A percentile compares a stretch with the other conserved stretches of the same genome.
Evolutionary conservation across 805 yeast species (phyloP).

Genomic region (Lipomyces oligophaga): DNA sequence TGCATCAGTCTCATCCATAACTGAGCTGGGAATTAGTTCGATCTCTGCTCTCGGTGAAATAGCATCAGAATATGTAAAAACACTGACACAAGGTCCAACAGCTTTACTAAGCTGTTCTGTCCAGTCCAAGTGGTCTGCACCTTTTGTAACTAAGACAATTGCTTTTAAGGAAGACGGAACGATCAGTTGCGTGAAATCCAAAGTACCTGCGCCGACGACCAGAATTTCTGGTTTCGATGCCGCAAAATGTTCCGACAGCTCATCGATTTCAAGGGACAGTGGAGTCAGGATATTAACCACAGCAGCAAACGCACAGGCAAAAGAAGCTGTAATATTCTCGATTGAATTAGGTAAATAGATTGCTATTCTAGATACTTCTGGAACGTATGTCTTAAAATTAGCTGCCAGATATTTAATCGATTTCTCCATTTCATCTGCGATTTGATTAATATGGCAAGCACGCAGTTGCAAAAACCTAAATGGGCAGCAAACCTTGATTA

Average conservation of each 20-base stretch:
- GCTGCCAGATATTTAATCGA: slow-evolving; percentile 9
- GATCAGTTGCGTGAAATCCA: slow-evolving; percentile 14
- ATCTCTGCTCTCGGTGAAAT: neutral
- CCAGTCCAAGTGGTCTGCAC: slow-evolving; percentile 15
- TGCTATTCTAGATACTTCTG: slow-evolving; percentile 16
- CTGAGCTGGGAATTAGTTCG: neutral
- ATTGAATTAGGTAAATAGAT: slow-evolving; percentile 22
- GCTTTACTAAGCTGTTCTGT: slow-evolving; percentile 7
- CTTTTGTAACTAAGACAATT: slow-evolving; percentile 2
- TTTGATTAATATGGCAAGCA: neutral
- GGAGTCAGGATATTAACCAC: slow-evolving; percentile 24
- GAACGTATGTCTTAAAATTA: slow-evolving; percentile 7
- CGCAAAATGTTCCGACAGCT: slow-evolving; percentile 10
- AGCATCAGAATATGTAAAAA: slow-evolving; percentile 12
- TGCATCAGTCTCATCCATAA: neutral
- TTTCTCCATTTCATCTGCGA: slow-evolving; percentile 10
- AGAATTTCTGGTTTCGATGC: slow-evolving; percentile 25
- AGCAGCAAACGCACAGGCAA: slow-evolving; percentile 16
- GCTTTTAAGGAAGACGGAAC: slow-evolving; percentile 17
- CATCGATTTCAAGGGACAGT: neutral
- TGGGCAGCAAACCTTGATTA: slow-evolving; percentile 15
- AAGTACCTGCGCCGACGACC: slow-evolving; percentile 21
- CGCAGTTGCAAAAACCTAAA: neutral
- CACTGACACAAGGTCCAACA: slow-evolving; percentile 2
- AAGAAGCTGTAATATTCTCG: slow-evolving; percentile 17